Conservation (phyloP, 768 basidiomycete species). For the Porphyrellus cyaneotinctus region DNA sequence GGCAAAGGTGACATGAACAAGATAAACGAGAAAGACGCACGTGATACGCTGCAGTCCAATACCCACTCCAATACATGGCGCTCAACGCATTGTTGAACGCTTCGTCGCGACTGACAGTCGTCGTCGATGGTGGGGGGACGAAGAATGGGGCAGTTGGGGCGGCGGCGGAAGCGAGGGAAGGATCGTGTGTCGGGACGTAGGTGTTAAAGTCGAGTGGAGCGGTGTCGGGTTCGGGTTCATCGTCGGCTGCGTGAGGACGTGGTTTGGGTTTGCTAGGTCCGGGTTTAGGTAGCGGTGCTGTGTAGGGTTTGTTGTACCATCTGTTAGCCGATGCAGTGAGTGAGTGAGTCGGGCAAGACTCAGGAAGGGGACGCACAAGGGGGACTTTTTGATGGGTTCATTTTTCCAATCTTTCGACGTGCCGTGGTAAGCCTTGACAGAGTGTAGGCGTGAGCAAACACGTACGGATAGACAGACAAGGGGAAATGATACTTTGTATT, state of each 20-base stretch:
- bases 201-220: slow-evolving; percentile 65
- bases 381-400: slow-evolving; percentile 64
- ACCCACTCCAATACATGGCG: slow-evolving; percentile 77
- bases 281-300: slow-evolving; percentile 13
- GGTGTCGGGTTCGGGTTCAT: slow-evolving; percentile 44
- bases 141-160: slow-evolving; percentile 19
- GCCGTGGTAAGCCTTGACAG: slow-evolving; percentile 56
- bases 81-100: slow-evolving; percentile 77
- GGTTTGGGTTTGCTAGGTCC: slow-evolving; percentile 5
- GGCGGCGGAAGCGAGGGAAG: slow-evolving; percentile 44
- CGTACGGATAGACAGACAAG: background rate
- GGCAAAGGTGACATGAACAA: background rate
- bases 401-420: slow-evolving; percentile 66
- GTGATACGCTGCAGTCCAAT: too few species aligned
- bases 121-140: slow-evolving; percentile 30
- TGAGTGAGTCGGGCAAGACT: background rate
- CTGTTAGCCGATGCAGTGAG: slow-evolving; percentile 33
- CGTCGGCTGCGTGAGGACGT: background rate
- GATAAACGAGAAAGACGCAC: slow-evolving; percentile 18
- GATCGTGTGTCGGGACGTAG: slow-evolving; percentile 66
- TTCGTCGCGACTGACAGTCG: slow-evolving; percentile 60
- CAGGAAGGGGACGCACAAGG: slow-evolving; percentile 50
- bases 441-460: background rate
- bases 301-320: slow-evolving; percentile 70
- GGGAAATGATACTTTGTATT: slow-evolving; percentile 53